A percentile compares a stretch with the other conserved stretches of the same genome.
These are phyloP conservation scores for Nicotiana tabacum DNA, from an alignment of 257 asterid species.

Conservation along the genomic window DNA sequence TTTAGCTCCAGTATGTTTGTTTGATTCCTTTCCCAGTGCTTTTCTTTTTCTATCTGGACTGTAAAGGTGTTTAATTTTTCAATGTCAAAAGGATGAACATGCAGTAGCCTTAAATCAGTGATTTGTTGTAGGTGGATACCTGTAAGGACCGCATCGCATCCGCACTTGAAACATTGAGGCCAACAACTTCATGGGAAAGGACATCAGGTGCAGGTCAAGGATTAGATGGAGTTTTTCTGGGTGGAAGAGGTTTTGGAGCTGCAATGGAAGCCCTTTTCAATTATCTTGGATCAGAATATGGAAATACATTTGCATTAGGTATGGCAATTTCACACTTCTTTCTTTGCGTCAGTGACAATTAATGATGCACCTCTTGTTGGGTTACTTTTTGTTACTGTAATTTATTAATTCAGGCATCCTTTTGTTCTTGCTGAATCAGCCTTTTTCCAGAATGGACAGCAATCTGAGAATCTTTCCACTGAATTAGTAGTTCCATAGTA, in stretches of 20 bases:
- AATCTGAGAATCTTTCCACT: neutral
- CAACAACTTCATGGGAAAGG: slow-evolving; percentile 94
- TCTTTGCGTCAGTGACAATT: neutral
- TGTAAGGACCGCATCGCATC: slow-evolving; percentile 84
- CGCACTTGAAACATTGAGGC: slow-evolving; percentile 87
- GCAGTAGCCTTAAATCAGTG: slow-evolving; percentile 15
- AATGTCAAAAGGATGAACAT: neutral
- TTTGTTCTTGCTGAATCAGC: neutral
- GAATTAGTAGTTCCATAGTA: slow-evolving; percentile 14
- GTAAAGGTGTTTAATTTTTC: neutral
- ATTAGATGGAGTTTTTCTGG: slow-evolving; percentile 81
- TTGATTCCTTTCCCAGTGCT: slow-evolving; percentile 10
- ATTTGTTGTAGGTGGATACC: slow-evolving; percentile 68
- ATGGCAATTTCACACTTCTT: slow-evolving; percentile 18
- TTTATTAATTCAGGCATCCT: neutral
- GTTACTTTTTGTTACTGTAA: neutral
- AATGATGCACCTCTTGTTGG: neutral
- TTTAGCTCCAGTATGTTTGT: slow-evolving; percentile 79
- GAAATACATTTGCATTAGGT: slow-evolving; percentile 94
- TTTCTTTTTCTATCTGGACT: neutral
- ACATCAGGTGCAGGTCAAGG: slow-evolving; percentile 87
- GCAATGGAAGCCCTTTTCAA: slow-evolving; percentile 93
- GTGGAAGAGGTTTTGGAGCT: slow-evolving; percentile 94
- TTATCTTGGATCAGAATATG: slow-evolving; percentile 95
- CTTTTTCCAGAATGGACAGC: neutral